Base-by-base conservation (phyloP, 2,329 filamentous ascomycete genomes). In the Fusarium gaditjirri region DNA sequence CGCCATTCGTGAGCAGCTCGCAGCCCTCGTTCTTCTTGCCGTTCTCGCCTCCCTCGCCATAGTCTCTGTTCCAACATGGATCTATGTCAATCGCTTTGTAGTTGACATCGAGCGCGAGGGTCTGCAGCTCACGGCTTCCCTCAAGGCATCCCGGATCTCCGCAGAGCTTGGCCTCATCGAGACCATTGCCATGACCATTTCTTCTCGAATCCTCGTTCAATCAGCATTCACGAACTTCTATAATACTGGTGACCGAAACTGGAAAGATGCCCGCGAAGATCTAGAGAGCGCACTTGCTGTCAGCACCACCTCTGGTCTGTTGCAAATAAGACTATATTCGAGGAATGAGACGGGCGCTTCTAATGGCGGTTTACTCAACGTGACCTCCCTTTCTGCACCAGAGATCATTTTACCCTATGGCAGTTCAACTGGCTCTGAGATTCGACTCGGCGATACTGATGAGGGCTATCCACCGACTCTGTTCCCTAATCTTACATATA, bases 1-100 rank as follows among this genome's bases (percentile, higher is more conserved):
- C 80, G 92, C 93, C 64, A 97, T 97, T 78, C 89, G 94, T 75
- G 91, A 95, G 83, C 95, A 98, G 88, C 87, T 98, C 76, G 93
- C 90, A 74, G 86, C 91, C 80, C 87, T 97, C 72, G 93, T 97
- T 77, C 85, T 96, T 72, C 79, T 94, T 66, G 90, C 92, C 66
- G 91, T 94, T 53, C 87, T 97, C 63, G 84, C 93, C 63, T 91
- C 92, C 59, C 88, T 97, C 69, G 90, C 92, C 61, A 90, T 97
- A 69, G 88, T 97, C 68, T 90, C 94, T 21, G 88, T 97, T 70
- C 93, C 94, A 76, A 93, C 91, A 80, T 89, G 87, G 87, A 80
- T 89, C 63, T 89, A 85, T 71, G 87, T 89, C 76, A 85, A 89
- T 75, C 79, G 82, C 68, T 89, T 88, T 75, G 87, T 89, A 69